Percentiles rank a stretch among this genome's conserved stretches.
Conservation (phyloP, 164 flowering plant species). For the Liriodendron chinense region DNA sequence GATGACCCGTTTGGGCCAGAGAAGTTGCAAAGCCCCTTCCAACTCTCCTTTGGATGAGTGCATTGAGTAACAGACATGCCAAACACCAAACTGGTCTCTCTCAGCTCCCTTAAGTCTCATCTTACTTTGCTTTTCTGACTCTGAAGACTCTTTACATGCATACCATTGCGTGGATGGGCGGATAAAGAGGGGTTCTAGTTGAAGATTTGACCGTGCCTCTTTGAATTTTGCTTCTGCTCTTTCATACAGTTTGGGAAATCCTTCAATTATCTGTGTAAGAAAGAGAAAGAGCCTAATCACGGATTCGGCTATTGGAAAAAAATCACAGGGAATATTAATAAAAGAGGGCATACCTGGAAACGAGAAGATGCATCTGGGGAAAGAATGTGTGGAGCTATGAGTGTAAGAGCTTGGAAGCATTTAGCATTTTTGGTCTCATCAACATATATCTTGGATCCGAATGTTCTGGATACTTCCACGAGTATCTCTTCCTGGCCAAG, state of each 20-base stretch:
- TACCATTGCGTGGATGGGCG: constrained; percentile 93
- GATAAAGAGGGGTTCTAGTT: constrained; percentile 73
- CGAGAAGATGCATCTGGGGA: constrained; percentile 65
- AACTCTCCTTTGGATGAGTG: constrained; percentile 85
- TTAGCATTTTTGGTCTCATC: constrained; percentile 48
- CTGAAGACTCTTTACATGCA: constrained; percentile 45
- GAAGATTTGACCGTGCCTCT: constrained; percentile 48
- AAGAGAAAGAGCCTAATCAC: not conserved
- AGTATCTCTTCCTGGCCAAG: constrained; percentile 89
- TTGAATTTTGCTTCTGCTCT: constrained; percentile 54
- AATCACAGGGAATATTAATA: not conserved
- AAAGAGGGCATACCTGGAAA: constrained; percentile 22
- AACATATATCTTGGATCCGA: constrained; percentile 76
- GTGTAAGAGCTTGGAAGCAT: constrained; percentile 41
- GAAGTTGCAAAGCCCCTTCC: constrained; percentile 79
- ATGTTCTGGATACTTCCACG: constrained; percentile 55
- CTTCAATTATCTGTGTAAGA: constrained; percentile 41
- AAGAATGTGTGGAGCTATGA: constrained; percentile 59
- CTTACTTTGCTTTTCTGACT: constrained; percentile 27
- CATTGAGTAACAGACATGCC: constrained; percentile 88
- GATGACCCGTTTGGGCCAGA: constrained; percentile 75
- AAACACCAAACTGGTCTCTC: constrained; percentile 68
- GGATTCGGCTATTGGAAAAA: not conserved
- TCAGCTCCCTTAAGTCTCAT: constrained; percentile 44
- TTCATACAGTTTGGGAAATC: constrained; percentile 62